Evolutionary conservation across 2,329 filamentous ascomycete genomes (phyloP).

Genomic region (Cladosporium sp.): DNA sequence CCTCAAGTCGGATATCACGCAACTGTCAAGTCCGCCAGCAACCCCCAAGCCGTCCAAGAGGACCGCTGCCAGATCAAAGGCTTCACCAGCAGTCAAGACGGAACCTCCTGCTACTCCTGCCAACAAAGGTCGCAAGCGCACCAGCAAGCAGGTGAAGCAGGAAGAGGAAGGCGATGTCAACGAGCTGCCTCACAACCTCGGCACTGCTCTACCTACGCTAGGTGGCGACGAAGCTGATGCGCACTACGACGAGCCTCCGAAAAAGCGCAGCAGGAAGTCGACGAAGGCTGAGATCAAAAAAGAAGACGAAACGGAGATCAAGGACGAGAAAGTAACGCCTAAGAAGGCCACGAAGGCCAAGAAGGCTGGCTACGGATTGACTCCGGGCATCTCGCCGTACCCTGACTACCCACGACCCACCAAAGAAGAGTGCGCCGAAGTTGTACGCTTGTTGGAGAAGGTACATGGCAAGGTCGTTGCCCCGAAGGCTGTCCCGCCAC

Average conservation of each 20-base stretch:
- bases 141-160: conserved; percentile 37
- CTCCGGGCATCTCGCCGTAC: conserved; percentile 61
- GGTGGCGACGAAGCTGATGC: conserved; percentile 27
- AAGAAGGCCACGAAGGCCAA: conserved; percentile 41
- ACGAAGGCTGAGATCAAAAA: conserved; percentile 18
- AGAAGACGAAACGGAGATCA: conserved; percentile 22
- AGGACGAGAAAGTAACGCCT: conserved; percentile 27
- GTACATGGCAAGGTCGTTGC: conserved; percentile 65
- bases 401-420: conserved; percentile 67
- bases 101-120: conserved; percentile 22
- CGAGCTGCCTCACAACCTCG: conserved; percentile 60
- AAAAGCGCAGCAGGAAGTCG: conserved; percentile 30
- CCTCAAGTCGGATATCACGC: conserved; percentile 32
- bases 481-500: conserved; percentile 67
- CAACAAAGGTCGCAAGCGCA: conserved; percentile 40
- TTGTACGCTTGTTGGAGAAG: conserved; percentile 64
- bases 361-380: conserved; percentile 48
- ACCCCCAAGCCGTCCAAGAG: conserved; percentile 40
- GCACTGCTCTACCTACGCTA: conserved; percentile 37
- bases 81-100: conserved; percentile 26
- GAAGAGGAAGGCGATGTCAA: conserved; percentile 41
- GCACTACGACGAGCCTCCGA: conserved; percentile 24
- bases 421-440: conserved; percentile 66
- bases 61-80: conserved; percentile 15
- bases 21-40: conserved; percentile 46